Evolutionary conservation across 1,284 basidiomycete species (phyloP), one percentile per base, ranked within the genome.

Genomic region (Xerocomus cyaneibrunnescens): DNA sequence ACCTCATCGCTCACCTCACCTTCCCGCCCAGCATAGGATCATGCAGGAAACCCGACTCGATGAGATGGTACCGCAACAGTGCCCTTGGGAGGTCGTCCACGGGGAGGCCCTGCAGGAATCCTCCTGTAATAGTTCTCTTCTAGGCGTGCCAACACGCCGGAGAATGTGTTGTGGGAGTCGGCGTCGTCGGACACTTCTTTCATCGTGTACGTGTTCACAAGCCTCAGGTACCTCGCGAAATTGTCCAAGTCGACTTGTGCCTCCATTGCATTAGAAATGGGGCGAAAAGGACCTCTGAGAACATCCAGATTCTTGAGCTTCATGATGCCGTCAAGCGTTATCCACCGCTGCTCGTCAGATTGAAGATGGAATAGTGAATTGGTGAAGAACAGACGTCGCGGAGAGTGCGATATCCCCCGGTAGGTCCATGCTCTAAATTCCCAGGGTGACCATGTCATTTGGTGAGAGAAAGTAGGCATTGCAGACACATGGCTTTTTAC

Each of bases 301-400:
- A 55, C 38, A n/a, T 57, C 57, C 9, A 17, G 16, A 10, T 12
- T 30, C 28, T 30, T 12, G 28, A 12, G 28, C 8, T 12, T 8
- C 10, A 12, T 12, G 28, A 16, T 8, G 31, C 7, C 16, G 31
- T 32, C 31, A 30, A 30, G 28, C 13, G 32, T 7, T 49, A 16
- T 8, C 19, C 16, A 19, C 9, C 48, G 46, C 17, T 25, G 9
- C 14, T 37, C 6, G 12, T 17, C 19, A 19, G 39, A 57, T 47
- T n/a, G 14, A 7, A 19, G 54, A 52, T 22, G 23, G 17, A 35
- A 52, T 34, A 40, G 51, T 48, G 36, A 64, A 52, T 16, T 36
- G 14, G 58, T 58, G 46, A 63, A 61, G 53, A 66, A 61, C n/a
- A 56, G 47, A n/a, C 49, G 43, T 13, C 57, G 54, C 0, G 53